phyloP scores from a whole-genome alignment of 352 stramenopile genomes.

The Pythium graminicola region DNA sequence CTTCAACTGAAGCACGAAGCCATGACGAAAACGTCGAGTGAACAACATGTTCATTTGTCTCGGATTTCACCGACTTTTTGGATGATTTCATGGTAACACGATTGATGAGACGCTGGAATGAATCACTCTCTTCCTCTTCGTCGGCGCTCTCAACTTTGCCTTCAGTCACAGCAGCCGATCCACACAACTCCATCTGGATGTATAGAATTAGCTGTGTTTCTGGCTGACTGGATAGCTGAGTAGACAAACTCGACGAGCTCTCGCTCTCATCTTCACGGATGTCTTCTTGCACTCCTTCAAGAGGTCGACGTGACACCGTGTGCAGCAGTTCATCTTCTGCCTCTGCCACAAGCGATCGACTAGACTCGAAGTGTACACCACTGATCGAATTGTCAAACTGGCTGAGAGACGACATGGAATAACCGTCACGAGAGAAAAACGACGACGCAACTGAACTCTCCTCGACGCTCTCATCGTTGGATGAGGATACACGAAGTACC shows the following conservation, averaged over 20 bases:
- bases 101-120: constrained; percentile 37
- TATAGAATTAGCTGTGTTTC: constrained; percentile 50
- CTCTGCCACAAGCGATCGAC: constrained; percentile 29
- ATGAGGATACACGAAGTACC: constrained; percentile 10
- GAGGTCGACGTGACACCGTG: constrained; percentile 5
- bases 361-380: constrained; percentile 54
- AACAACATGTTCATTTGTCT: constrained; percentile 2
- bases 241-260: background rate
- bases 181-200: constrained; percentile 77
- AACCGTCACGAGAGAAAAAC: constrained; percentile 49
- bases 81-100: constrained; percentile 27
- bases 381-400: constrained; percentile 52
- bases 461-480: background rate
- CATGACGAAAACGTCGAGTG: constrained; percentile 62
- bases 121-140: constrained; percentile 24
- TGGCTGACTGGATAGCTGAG: too few species aligned
- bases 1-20: constrained; percentile 60
- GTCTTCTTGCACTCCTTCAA: constrained; percentile 11
- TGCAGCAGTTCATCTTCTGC: constrained; percentile 18
- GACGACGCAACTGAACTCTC: constrained; percentile 30
- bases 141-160: constrained; percentile 17
- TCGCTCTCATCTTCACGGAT: constrained; percentile 22
- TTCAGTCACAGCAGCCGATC: constrained; percentile 19
- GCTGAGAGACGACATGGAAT: constrained; percentile 39
- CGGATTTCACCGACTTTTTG: background rate